Evolutionary conservation across 805 yeast genomes (phyloP).

Genomic region (Candida mattraensis): DNA sequence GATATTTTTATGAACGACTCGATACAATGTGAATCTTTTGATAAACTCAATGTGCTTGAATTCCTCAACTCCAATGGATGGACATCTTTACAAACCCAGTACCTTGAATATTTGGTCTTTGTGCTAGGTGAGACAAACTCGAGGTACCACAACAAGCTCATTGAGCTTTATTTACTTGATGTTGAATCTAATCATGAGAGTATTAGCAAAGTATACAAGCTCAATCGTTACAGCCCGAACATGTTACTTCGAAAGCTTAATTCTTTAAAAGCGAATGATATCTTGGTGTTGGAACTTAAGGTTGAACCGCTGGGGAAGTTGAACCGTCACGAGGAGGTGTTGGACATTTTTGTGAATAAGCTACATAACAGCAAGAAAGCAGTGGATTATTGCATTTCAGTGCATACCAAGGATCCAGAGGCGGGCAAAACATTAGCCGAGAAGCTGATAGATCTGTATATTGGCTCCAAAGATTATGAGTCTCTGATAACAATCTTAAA

Average conservation of each 20-base stretch:
- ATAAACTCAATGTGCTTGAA: conserved; percentile 52
- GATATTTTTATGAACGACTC: conserved; percentile 66
- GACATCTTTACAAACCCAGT: conserved; percentile 38
- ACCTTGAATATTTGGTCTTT: conserved; percentile 51
- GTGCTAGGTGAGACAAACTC: conserved; percentile 38
- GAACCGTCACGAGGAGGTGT: conserved; percentile 60
- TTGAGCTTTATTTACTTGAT: conserved; percentile 42
- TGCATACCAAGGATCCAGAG: conserved; percentile 38
- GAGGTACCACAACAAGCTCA: conserved; percentile 43
- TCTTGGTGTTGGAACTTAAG: conserved; percentile 40
- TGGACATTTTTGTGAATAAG: conserved; percentile 59
- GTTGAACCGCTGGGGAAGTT: conserved; percentile 59
- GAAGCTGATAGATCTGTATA: conserved; percentile 44
- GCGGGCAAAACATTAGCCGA: conserved; percentile 49
- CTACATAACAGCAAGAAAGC: conserved; percentile 59
- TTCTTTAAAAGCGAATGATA: conserved; percentile 15
- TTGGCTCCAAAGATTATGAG: conserved; percentile 17
- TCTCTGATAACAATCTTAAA: conserved; percentile 33
- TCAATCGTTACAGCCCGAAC: conserved; percentile 39
- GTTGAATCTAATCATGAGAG: conserved; percentile 29
- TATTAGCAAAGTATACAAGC: conserved; percentile 36
- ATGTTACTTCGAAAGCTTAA: conserved; percentile 27
- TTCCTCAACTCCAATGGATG: conserved; percentile 38
- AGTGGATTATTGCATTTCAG: conserved; percentile 54
- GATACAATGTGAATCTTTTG: conserved; percentile 56